Conservation (phyloP, 1,284 basidiomycete species). For the Agaricales sp. region DNA sequence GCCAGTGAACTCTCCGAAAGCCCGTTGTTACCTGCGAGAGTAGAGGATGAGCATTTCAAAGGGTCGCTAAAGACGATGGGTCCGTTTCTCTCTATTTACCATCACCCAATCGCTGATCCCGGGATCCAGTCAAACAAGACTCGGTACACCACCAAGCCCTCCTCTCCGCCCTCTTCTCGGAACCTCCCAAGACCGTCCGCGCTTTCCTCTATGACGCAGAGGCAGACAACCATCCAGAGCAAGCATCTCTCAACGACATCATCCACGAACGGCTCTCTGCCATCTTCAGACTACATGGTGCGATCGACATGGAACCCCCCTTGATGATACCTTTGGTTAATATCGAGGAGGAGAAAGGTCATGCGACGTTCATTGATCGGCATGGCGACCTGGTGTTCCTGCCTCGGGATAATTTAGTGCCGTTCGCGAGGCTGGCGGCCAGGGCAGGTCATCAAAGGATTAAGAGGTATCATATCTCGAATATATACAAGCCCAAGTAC, state of each 20-base stretch:
- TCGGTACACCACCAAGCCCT: constrained; percentile 67
- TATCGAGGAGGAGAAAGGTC: constrained; percentile 47
- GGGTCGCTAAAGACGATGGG: constrained; percentile 73
- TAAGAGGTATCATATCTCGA: constrained; percentile 82
- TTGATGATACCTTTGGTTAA: constrained; percentile 68
- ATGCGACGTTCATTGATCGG: constrained; percentile 71
- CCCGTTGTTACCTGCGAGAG: constrained; percentile 58
- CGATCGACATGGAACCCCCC: constrained; percentile 79
- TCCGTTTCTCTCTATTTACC: constrained; percentile 20
- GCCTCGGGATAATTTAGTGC: constrained; percentile 68
- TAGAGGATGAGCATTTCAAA: constrained; percentile 82
- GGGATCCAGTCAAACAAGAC: constrained; percentile 55
- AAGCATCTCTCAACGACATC: constrained; percentile 65
- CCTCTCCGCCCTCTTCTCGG: constrained; percentile 61
- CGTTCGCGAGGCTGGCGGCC: constrained; percentile 82
- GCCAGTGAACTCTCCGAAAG: constrained; percentile 83
- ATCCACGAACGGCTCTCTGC: constrained; percentile 69
- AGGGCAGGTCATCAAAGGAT: constrained; percentile 67
- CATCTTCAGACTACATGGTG: constrained; percentile 84
- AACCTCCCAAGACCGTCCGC: constrained; percentile 55
- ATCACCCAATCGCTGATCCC: constrained; percentile 8
- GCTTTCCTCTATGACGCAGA: constrained; percentile 77
- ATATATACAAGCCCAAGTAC: constrained; percentile 60
- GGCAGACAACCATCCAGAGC: constrained; percentile 51
- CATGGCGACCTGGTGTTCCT: constrained; percentile 77